phyloP scores from a whole-genome alignment of 2,329 filamentous ascomycete genomes.

The Ophiostoma ips region DNA sequence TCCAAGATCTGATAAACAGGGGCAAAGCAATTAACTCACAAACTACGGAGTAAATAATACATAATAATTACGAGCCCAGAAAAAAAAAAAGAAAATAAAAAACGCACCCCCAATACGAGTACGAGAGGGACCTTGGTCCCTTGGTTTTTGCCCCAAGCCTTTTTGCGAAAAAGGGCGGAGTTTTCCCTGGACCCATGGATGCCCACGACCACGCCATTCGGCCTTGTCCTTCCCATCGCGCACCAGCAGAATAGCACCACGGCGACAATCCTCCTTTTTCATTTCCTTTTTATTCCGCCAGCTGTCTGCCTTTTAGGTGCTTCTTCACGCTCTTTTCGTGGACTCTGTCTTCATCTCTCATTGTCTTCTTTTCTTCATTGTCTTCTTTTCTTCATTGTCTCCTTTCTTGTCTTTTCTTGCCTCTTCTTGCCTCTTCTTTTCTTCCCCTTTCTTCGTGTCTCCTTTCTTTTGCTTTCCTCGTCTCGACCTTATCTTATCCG shows the following conservation, averaged over 20 bases:
- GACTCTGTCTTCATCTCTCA: neutral
- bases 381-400: neutral
- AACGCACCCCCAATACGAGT: conserved; percentile 4
- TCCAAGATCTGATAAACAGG: conserved; percentile 2
- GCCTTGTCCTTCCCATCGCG: neutral
- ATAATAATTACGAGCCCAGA: neutral
- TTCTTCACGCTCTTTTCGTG: too few species aligned
- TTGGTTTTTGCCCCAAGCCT: neutral
- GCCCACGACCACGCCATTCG: conserved; percentile 1
- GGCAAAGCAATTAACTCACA: neutral
- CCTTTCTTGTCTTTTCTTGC: neutral
- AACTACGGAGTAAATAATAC: too few species aligned
- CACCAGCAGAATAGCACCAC: neutral
- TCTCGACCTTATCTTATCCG: too few species aligned
- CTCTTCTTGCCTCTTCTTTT: neutral
- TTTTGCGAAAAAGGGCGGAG: too few species aligned
- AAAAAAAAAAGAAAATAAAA: conserved; percentile 1
- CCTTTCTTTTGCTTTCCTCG: too few species aligned
- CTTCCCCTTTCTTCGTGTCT: neutral
- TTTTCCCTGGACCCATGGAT: conserved; percentile 1
- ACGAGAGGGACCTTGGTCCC: conserved; percentile 3
- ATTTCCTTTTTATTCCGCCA: too few species aligned
- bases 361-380: neutral
- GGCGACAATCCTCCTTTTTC: neutral
- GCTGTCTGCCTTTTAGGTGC: too few species aligned